Base-by-base conservation (phyloP, 345 rosid species). In the Hibiscus syriacus region DNA sequence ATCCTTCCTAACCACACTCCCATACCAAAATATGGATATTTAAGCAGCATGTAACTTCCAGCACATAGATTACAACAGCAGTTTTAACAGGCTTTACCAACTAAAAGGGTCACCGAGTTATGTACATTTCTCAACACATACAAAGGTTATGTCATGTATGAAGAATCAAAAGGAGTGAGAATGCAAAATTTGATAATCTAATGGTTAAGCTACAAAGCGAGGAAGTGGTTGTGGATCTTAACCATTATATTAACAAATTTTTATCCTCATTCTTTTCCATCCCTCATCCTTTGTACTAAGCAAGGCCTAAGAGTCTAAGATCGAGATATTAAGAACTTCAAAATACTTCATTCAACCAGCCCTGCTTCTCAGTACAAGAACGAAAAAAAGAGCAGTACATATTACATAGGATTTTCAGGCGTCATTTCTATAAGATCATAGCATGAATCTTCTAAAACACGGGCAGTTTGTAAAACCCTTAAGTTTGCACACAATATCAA, bases 391-490 rank as follows among this genome's bases (percentile, higher is more conserved):
- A 6, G 9, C n/a, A n/a, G n/a, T n/a, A n/a, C n/a, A n/a, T n/a
- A n/a, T n/a, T 19, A 57, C n/a, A 11, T 49, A 26, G 29, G 55
- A 55, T n/a, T 61, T 53, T 73, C 71, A 80, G 34, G 34, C 54
- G 26, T 69, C 56, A 67, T n/a, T n/a, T n/a, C n/a, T n/a, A n/a
- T n/a, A 45, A 76, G 73, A 73, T 69, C 64, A 76, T 43, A 75
- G 59, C 76, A 81, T 7, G 66, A 75, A 78, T 87, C 87, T 80
- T 74, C 82, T 58, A 85, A 72, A 38, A 46, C 13, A 46, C 27
- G 34, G 25, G 43, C 46, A 41, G 14, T 12, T 9, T 41, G 11
- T 13, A 41, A 3, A 41, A 2, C 2, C 7, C 52, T 46, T 4
- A n/a, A 46, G n/a, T n/a, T n/a, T n/a, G n/a, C 32, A 30, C 32